Base-by-base conservation (phyloP, 176 grass and related monocot species). In the Musa acuminata region DNA sequence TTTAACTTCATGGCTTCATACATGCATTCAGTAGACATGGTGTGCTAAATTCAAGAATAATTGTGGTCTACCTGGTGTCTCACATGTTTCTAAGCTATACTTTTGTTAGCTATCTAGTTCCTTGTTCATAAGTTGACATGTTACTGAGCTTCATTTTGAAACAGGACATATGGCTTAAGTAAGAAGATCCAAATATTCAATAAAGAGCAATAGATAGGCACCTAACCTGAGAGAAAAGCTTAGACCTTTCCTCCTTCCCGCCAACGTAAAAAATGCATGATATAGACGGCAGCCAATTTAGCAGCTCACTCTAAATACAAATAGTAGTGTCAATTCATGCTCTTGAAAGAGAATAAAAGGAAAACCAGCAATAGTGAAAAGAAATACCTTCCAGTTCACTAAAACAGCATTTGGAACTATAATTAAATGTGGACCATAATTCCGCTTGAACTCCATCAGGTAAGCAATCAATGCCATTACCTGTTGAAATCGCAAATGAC, bases 231-330 rank as follows among this genome's bases (percentile, higher is more conserved):
- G 86, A 85, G 82, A 99, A 99, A 69, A 99, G 78, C 58, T 86
- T 99, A 71, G 85, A 77, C 62, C 96, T 83, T 81, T 87, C 82
- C 84, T 99, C 96, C 82, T 99, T 99, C n/a, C 80, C 80, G 78
- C 96, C 96, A 84, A 99, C 96, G 83, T 99, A 99, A 84, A 99
- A 99, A 62, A 99, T 94, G 83, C 96, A 99, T 76, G 91, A 95
- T 78, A 92, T 83, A 51, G 91, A 89, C 80, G 96, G 96, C 71
- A 99, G 80, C 96, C 96, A 99, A 67, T 89, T 85, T 80, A 87
- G 76, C 78, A 99, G 80, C 72, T 99, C 96, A 79, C 96, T 99
- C 96, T 99, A 81, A 86, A 93, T 5, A 51, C 77, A 77, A 22
- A 89, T 43, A 81, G 11, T 81, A 96, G 65, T 29, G 25, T 64